These are phyloP conservation scores for Hypoxylon crocopeplum DNA, from an alignment of 495 filamentous ascomycete species.

Conservation along the genomic window DNA sequence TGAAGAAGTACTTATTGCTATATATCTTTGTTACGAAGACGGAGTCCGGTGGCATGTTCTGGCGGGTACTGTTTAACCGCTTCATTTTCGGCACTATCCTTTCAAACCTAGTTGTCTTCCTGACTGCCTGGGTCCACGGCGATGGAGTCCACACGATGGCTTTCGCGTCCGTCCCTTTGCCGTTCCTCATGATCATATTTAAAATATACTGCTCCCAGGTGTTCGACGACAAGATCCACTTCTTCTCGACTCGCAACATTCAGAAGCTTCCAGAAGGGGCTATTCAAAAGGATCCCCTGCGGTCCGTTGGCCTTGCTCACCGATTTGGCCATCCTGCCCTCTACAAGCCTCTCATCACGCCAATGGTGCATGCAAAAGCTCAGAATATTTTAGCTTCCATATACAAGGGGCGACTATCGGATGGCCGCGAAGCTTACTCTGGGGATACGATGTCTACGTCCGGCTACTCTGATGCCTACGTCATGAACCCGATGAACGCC, in stretches of 20 bases:
- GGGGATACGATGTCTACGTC: constrained; percentile 66
- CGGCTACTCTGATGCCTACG: constrained; percentile 72
- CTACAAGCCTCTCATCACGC: constrained; percentile 85
- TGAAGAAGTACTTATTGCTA: constrained; percentile 95
- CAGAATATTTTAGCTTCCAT: constrained; percentile 80
- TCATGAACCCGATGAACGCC: constrained; percentile 81
- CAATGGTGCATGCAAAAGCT: constrained; percentile 94
- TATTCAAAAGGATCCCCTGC: constrained; percentile 51
- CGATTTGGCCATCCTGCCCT: constrained; percentile 93
- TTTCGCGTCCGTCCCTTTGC: constrained; percentile 74
- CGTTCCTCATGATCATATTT: constrained; percentile 81
- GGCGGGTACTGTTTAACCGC: constrained; percentile 90
- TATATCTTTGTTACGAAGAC: constrained; percentile 97
- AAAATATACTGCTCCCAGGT: constrained; percentile 80
- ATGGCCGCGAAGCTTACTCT: constrained; percentile 58
- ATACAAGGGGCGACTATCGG: constrained; percentile 78
- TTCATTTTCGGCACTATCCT: constrained; percentile 83
- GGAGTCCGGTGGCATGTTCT: constrained; percentile 93
- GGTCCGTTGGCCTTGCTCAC: constrained; percentile 74
- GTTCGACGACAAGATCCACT: constrained; percentile 81
- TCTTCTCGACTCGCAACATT: constrained; percentile 69
- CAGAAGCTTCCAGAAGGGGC: constrained; percentile 57
- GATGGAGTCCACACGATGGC: constrained; percentile 62
- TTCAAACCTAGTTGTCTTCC: constrained; percentile 77
- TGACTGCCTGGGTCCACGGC: constrained; percentile 69